phyloP scores from a whole-genome alignment of 345 rosid species.

The Moricandia moricandioides region DNA sequence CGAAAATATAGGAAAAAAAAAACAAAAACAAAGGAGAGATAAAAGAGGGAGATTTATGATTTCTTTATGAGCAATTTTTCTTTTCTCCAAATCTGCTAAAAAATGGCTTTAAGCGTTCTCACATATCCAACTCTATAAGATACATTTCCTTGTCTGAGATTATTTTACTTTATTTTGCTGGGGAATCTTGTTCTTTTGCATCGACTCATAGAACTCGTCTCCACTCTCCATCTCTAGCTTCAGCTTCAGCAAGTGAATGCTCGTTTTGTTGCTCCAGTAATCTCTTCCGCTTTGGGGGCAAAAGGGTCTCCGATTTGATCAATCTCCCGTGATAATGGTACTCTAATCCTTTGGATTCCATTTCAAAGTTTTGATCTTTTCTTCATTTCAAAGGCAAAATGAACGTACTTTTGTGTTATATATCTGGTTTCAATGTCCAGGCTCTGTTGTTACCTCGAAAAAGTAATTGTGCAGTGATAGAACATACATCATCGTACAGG shows the following conservation, averaged over 20 bases:
- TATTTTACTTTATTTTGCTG: not conserved
- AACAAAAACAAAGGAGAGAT: not conserved
- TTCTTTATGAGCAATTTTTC: slow-evolving; percentile 33
- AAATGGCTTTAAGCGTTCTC: slow-evolving; percentile 48
- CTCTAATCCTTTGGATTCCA: not conserved
- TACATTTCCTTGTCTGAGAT: not conserved
- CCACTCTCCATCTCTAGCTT: slow-evolving; percentile 17
- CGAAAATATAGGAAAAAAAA: not conserved
- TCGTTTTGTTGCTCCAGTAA: slow-evolving; percentile 14
- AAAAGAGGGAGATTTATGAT: slow-evolving; percentile 40
- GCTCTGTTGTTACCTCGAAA: not conserved
- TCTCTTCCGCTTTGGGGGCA: slow-evolving; percentile 40
- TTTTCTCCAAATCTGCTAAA: slow-evolving; percentile 8
- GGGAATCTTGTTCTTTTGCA: slow-evolving; percentile 19
- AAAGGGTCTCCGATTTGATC: slow-evolving; percentile 34
- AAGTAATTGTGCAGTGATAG: not conserved
- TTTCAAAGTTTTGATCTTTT: slow-evolving; percentile 19
- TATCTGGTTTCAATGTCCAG: not conserved
- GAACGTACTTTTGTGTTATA: not conserved
- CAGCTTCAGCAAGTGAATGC: slow-evolving; percentile 39
- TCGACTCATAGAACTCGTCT: slow-evolving; percentile 4
- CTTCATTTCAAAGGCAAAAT: not conserved
- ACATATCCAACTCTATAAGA: slow-evolving; percentile 18
- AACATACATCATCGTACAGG: slow-evolving; percentile 4
- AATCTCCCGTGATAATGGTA: slow-evolving; percentile 32